Base-by-base conservation (phyloP, 495 filamentous ascomycete genomes). In the Hyaloscypha bicolor region DNA sequence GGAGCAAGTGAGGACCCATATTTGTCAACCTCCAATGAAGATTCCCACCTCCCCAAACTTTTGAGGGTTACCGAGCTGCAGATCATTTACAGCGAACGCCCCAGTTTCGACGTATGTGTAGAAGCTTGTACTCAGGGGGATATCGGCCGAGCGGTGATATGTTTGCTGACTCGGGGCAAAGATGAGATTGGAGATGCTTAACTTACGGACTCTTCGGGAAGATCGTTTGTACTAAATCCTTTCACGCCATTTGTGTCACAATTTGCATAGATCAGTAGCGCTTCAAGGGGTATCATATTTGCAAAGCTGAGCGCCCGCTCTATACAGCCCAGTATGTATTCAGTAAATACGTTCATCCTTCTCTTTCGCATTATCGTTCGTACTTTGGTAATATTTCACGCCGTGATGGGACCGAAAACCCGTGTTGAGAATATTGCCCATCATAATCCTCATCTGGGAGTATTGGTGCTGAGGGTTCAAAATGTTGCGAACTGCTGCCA, bases 391-490 rank as follows among this genome's bases (percentile, higher is more conserved):
- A 72, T 21, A 72, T 77, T 68, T 85, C 82, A 9, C 30, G 25
- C n/a, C 22, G 57, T 21, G 60, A 51, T n/a, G 52, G 22, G 4
- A 68, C 74, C 21, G 66, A 65, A 9, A 75, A 71, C 30, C 63
- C 61, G 29, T 73, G 71, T 48, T 80, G 79, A 19, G 73, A 51
- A 63, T 76, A 79, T 68, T 71, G 67, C 31, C 51, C 42, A 16
- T 73, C 78, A 64, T 85, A 81, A 22, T 88, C 84, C 22, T 88
- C 87, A 11, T 91, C 88, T 66, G 81, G 75, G 42, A 93, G 78
- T 22, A 86, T 78, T 1, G 92, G 92, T 9, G 91, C 91, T 22
- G 85, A 89, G 3, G 91, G 88, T 60, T 78, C 80, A 51, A 60
- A 30, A 14, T 29, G 57, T 11, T 35, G 42, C 60, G 32, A 21